Conservation (phyloP, 2,329 filamentous ascomycete species). For the Cladophialophora yegresii region DNA sequence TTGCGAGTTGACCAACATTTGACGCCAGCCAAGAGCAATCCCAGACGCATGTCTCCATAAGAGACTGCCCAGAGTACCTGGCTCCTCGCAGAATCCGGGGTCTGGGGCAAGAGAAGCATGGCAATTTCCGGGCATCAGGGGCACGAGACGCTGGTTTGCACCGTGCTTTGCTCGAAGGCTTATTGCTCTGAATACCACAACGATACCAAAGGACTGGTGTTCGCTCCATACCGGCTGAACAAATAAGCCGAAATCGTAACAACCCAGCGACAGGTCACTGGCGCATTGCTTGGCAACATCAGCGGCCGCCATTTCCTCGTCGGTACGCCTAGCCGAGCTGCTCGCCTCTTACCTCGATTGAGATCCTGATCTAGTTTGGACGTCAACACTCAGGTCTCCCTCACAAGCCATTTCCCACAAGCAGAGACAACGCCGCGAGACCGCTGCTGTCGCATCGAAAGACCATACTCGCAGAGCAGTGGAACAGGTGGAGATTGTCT, state of each 20-base stretch:
- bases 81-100: neutral
- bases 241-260: slow-evolving; percentile 14
- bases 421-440: neutral
- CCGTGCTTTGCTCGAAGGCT: neutral
- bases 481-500: neutral
- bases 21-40: neutral
- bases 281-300: slow-evolving; percentile 1
- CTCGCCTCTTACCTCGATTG: slow-evolving; percentile 13
- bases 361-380: slow-evolving; percentile 22
- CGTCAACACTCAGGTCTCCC: slow-evolving; percentile 4
- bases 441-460: neutral
- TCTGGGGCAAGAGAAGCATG: neutral
- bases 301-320: neutral
- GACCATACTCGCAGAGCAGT: neutral
- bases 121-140: slow-evolving; percentile 2
- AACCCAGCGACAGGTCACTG: neutral
- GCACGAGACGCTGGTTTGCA: neutral
- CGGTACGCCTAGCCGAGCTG: slow-evolving; percentile 1
- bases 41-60: neutral
- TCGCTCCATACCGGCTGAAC: slow-evolving; percentile 19
- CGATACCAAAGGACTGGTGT: slow-evolving; percentile 7
- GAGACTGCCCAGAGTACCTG: neutral
- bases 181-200: slow-evolving; percentile 1
- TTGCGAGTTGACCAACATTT: neutral
- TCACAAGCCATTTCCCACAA: neutral